A percentile compares a stretch with the other conserved stretches of the same genome.
Conservation (phyloP, 176 grass and related monocot species). For the Zea mays region DNA sequence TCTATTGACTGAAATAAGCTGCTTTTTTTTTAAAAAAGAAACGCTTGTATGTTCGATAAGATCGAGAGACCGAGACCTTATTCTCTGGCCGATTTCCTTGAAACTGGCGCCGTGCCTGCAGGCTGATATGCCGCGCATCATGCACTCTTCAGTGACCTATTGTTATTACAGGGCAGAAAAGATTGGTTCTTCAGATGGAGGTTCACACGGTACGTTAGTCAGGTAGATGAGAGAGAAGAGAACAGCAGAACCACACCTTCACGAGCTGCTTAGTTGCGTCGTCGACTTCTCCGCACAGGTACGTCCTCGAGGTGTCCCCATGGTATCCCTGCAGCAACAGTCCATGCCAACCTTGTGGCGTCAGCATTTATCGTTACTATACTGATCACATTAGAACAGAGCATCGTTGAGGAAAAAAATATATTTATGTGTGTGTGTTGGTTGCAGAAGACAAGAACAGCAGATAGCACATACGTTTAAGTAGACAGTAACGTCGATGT, state of each 20-base stretch:
- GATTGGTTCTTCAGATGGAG: constrained; percentile 5
- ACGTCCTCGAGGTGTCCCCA: constrained; percentile 93
- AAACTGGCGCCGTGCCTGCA: constrained; percentile 83
- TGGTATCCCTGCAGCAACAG: constrained; percentile 75
- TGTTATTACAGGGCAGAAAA: constrained; percentile 6
- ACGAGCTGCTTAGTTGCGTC: constrained; percentile 66
- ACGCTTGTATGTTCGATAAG: background rate
- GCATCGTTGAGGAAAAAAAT: background rate
- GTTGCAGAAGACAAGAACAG: background rate
- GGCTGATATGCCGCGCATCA: constrained; percentile 75
- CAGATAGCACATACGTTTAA: constrained; percentile 60
- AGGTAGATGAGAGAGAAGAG: background rate
- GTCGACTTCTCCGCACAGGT: constrained; percentile 82
- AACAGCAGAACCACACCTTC: constrained; percentile 42
- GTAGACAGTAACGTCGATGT: constrained; percentile 92
- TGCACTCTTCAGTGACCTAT: constrained; percentile 87
- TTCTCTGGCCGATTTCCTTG: constrained; percentile 71
- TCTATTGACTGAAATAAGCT: background rate
- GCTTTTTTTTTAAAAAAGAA: too few species aligned
- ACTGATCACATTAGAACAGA: background rate
- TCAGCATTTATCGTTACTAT: background rate
- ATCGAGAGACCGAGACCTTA: constrained; percentile 60
- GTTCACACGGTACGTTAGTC: background rate
- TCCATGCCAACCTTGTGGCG: constrained; percentile 7
- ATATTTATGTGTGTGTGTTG: background rate